Evolutionary conservation across 2,329 filamentous ascomycete species (phyloP), one percentile per base, ranked within the genome.

Genomic region (Celoporthe dispersa): DNA sequence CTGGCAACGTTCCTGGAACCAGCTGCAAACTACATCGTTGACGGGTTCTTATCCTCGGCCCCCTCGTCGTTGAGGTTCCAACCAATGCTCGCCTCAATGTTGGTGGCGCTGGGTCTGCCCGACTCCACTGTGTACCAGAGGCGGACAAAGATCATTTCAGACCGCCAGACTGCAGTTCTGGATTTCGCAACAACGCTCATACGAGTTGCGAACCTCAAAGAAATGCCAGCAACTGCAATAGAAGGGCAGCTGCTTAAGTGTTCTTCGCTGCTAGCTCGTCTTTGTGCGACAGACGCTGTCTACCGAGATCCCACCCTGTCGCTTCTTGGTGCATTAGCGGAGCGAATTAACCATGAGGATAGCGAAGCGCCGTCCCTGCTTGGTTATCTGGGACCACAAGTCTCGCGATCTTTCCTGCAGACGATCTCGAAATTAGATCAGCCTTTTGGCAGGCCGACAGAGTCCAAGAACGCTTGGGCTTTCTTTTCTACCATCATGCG

Each of bases 331-430:
- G 88, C 90, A 14, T 81, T 97, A 25, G 89, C 97, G 37, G 85
- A 90, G 59, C 90, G 87, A 73, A 91, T 92, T 33, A 88, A 90
- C 33, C 88, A 88, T 71, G 82, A 85, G 22, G 82, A 86, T 39
- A 86, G 85, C n/a, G 94, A 98, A 74, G 94, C 94, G 0, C 93
- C 94, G n/a, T 98, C 95, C 8, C 85, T 99, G n/a, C 88, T 99
- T 31, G 94, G 94, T 41, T 94, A 97, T 77, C 84, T 99, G 8
- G 94, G 94, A 1, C 87, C 93, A 12, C 90, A 93, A 68, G 90
- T 93, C 11, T 93, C 94, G 14, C 94, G 93, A 75, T 91, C 92
- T 53, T 97, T 99, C 77, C 84, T 99, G 33, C 88, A 91, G 71
- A 84, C 96, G 7, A 82, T 98, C 8, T 90, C 92, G 5, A 87